Base-by-base conservation (phyloP, 805 yeast genomes). In the Teunomyces pallodes region DNA sequence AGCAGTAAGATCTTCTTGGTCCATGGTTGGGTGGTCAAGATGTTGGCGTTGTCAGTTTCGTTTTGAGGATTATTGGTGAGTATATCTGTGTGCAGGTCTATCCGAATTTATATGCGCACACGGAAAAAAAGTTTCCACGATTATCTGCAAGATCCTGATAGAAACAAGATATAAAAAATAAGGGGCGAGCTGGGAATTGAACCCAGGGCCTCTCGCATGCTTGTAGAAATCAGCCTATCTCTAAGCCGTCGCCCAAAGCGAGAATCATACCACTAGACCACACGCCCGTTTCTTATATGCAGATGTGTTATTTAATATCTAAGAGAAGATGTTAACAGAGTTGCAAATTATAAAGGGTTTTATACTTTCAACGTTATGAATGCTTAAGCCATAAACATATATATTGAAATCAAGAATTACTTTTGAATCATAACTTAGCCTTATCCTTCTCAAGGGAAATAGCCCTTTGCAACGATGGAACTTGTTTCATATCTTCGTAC, bases 171-270 rank as follows among this genome's bases (percentile, higher is more conserved):
- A 33, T 31, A n/a, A 38, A 47, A 26, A 31, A 32, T 45, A 52
- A 45, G 71, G 74, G 74, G 72, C 70, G 60, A 57, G 61, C 80
- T 72, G 81, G 80, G 80, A 76, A 76, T 76, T 76, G 80, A 76
- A 76, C 80, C 80, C 81, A 73, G 81, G 81, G 79, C 81, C 80
- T 76, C 81, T 76, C 80, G 77, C 80, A 77, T 53, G 47, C 48
- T 58, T 59, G 62, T 4, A 17, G 30, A 1, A 13, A 20, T 32
- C 9, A 32, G 14, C 9, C 12, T 14, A n/a, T 31, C 9, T 12
- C 33, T 31, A 13, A 31, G 13, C 14, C 35, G 28, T 35, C 16
- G 26, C 66, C 66, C 66, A 60, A 62, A 62, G 64, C 64, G 64
- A 59, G 66, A 62, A 62, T 62, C 66, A 62, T 60, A 60, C 66